These are phyloP conservation scores for Hibiscus mutabilis DNA, from an alignment of 345 rosid species.

Conservation along the genomic window DNA sequence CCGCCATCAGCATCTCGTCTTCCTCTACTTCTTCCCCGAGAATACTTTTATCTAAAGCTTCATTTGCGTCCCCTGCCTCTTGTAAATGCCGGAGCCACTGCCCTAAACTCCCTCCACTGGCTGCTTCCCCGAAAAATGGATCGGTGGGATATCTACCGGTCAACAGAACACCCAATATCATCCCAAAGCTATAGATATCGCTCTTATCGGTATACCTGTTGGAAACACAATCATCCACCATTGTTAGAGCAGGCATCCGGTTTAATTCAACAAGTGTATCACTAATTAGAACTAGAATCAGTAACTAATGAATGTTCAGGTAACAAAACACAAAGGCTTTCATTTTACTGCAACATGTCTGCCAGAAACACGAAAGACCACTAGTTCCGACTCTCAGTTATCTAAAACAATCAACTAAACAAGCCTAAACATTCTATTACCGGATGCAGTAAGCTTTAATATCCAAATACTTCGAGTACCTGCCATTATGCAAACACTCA, in stretches of 20 bases:
- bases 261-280: too few relatives aligned
- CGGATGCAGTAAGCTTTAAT: not conserved
- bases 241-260: slow-evolving; percentile 3
- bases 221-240: not conserved
- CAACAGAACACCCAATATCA: slow-evolving; percentile 74
- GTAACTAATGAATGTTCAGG: not conserved
- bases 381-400: too few relatives aligned
- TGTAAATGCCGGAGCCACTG: slow-evolving; percentile 84
- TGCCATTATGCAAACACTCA: slow-evolving; percentile 62
- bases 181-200: slow-evolving; percentile 91
- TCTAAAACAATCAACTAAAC: too few relatives aligned
- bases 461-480: slow-evolving; percentile 35
- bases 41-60: slow-evolving; percentile 75
- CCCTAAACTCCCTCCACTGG: slow-evolving; percentile 55
- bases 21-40: slow-evolving; percentile 92
- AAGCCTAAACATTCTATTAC: too few relatives aligned
- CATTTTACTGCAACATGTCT: too few relatives aligned
- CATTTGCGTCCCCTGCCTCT: slow-evolving; percentile 74
- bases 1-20: slow-evolving; percentile 96
- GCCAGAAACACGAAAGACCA: too few relatives aligned
- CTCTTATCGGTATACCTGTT: slow-evolving; percentile 79
- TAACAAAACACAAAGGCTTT: not conserved
- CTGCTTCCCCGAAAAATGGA: slow-evolving; percentile 56
- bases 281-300: not conserved
- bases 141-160: slow-evolving; percentile 75